These are phyloP conservation scores for Plasmodium gaboni DNA, from an alignment of 169 alveolate species.

Conservation along the genomic window DNA sequence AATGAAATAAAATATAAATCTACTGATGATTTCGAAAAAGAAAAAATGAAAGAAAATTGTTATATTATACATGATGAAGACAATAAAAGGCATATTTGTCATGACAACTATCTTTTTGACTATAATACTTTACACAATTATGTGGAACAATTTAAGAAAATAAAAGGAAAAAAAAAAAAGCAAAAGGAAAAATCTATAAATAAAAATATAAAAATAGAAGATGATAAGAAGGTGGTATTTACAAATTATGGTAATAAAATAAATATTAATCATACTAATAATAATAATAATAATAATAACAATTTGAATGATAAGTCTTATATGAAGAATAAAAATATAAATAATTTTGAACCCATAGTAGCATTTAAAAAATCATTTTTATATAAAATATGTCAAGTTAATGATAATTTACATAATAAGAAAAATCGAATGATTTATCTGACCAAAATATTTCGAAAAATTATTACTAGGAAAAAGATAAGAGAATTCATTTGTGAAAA, in stretches of 20 bases:
- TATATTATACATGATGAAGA: background rate
- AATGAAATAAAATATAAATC: conserved; percentile 47
- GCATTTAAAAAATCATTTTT: conserved; percentile 39
- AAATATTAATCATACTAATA: background rate
- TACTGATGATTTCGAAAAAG: conserved; percentile 21
- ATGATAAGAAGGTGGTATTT: too few species aligned
- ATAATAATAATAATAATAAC: conserved; percentile 1
- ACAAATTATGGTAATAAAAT: background rate
- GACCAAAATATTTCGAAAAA: conserved; percentile 72
- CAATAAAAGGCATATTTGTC: background rate
- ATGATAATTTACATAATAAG: conserved; percentile 22
- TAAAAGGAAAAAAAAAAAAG: background rate
- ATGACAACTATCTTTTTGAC: conserved; percentile 28
- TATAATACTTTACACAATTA: conserved; percentile 18
- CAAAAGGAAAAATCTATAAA: background rate
- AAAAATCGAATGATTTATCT: conserved; percentile 47
- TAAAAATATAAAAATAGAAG: background rate
- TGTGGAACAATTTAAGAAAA: conserved; percentile 39
- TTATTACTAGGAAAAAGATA: conserved; percentile 40
- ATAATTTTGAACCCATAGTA: background rate
- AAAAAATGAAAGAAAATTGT: background rate
- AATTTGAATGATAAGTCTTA: background rate
- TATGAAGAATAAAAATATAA: background rate
- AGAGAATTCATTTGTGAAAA: conserved; percentile 73
- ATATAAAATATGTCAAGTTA: conserved; percentile 54